These are phyloP conservation scores for Penicillium verhagenii DNA, from an alignment of 495 filamentous ascomycete genomes.

Conservation along the genomic window DNA sequence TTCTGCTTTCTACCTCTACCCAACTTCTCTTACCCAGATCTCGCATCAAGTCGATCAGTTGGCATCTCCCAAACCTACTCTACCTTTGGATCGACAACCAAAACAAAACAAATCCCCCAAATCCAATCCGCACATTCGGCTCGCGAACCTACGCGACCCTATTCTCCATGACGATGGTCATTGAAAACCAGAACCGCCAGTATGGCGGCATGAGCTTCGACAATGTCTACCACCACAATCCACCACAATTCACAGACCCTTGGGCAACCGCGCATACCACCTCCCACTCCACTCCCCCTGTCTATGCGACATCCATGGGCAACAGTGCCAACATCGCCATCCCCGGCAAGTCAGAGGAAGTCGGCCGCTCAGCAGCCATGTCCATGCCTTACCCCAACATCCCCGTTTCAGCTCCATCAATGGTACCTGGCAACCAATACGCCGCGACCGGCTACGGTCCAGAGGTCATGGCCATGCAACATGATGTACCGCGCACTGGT, in stretches of 20 bases:
- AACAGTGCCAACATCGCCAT: slow-evolving; percentile 55
- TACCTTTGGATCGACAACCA: background rate
- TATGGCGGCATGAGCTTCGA: slow-evolving; percentile 83
- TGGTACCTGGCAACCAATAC: slow-evolving; percentile 69
- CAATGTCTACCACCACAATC: slow-evolving; percentile 66
- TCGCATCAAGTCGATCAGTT: slow-evolving; percentile 20
- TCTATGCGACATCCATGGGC: slow-evolving; percentile 59
- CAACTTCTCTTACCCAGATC: slow-evolving; percentile 14
- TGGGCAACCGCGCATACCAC: slow-evolving; percentile 67
- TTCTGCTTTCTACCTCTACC: slow-evolving; percentile 24
- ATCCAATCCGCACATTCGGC: slow-evolving; percentile 4
- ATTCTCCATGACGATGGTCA: slow-evolving; percentile 77
- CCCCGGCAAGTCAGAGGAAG: slow-evolving; percentile 56
- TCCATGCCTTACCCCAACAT: slow-evolving; percentile 73
- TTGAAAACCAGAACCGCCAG: slow-evolving; percentile 80
- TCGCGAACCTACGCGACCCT: slow-evolving; percentile 17
- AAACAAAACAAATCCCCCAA: background rate
- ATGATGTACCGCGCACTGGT: slow-evolving; percentile 58
- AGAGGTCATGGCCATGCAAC: slow-evolving; percentile 71
- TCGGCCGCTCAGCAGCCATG: slow-evolving; percentile 58
- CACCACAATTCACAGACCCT: slow-evolving; percentile 90
- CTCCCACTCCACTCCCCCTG: slow-evolving; percentile 52
- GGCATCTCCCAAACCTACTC: background rate
- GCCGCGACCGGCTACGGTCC: slow-evolving; percentile 62
- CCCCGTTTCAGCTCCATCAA: slow-evolving; percentile 68